phyloP scores from a whole-genome alignment of 148 eudicot species.

The Diospyros lotus region DNA sequence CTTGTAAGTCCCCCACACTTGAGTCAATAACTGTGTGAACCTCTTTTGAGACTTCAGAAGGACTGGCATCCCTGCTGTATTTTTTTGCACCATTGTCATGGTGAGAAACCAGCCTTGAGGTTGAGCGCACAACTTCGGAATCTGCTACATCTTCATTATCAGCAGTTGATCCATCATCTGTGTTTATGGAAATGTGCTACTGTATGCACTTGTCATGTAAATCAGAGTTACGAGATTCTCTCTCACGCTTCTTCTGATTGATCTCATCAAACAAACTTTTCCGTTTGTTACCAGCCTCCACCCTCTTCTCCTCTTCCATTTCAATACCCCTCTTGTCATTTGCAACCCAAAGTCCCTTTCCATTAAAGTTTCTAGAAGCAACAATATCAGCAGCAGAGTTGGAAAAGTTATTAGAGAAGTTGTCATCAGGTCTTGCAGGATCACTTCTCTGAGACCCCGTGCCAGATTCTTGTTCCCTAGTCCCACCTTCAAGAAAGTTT shows the following conservation, averaged over 20 bases:
- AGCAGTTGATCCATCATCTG: conserved; percentile 80
- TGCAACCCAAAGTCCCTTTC: conserved; percentile 26
- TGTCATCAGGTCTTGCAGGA: conserved; percentile 40
- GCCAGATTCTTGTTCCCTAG: conserved; percentile 27
- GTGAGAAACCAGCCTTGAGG: conserved; percentile 41
- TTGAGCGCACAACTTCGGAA: conserved; percentile 67
- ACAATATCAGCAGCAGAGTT: conserved; percentile 32
- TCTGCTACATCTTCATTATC: conserved; percentile 88
- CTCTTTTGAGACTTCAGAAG: conserved; percentile 48
- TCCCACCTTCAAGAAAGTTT: conserved; percentile 65
- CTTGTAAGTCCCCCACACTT: conserved; percentile 22
- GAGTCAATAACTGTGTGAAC: conserved; percentile 16
- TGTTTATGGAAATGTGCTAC: conserved; percentile 62
- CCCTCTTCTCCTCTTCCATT: conserved; percentile 28
- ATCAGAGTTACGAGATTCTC: conserved; percentile 36
- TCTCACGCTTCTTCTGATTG: conserved; percentile 48
- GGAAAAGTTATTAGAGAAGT: conserved; percentile 35
- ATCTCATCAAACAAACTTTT: conserved; percentile 37
- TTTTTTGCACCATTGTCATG: conserved; percentile 42
- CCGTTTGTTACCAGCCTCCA: conserved; percentile 44
- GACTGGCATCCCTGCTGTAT: conserved; percentile 32
- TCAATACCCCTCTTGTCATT: conserved; percentile 23
- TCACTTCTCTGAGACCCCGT: conserved; percentile 28
- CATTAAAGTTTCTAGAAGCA: conserved; percentile 33
- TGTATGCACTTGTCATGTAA: conserved; percentile 39